Base-by-base conservation (phyloP, 2,329 filamentous ascomycete species). In the Chaetomiaceae sp. region DNA sequence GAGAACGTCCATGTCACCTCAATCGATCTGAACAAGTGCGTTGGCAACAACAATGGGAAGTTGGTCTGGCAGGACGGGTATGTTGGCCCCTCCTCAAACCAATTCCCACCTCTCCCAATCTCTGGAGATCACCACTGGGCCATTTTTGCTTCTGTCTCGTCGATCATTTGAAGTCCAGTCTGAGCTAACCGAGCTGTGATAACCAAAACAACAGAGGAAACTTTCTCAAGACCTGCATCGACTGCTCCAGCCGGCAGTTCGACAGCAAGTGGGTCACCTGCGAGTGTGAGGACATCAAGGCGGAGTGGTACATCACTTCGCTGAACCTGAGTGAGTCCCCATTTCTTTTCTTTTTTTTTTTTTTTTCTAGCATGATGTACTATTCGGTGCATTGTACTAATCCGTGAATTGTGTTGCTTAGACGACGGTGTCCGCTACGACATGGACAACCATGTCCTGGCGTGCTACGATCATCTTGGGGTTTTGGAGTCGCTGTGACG, bases 351-450 rank as follows among this genome's bases (percentile, higher is more conserved):
- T 17, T 23, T 8, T 17, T 23, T 16, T 19, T 14, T 33, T 19
- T 14, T 9, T 43, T 9, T 17, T 19, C n/a, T 13, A 16, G 13
- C 35, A n/a, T n/a, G n/a, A n/a, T n/a, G n/a, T n/a, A n/a, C n/a
- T n/a, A n/a, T n/a, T n/a, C n/a, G n/a, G n/a, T n/a, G n/a, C n/a
- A n/a, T n/a, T n/a, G n/a, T n/a, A 13, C 37, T 48, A 17, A 40
- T 13, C 0, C 9, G 21, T n/a, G 10, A 7, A 17, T 9, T 2
- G 3, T 23, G 12, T 6, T n/a, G 5, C 4, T 3, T 14, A 50
- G 47, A 50, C 34, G 19, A 25, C 4, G 33, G 47, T 13, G 17
- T 50, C 19, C 40, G 47, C 47, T 50, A 50, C 19, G 41, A 50
- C 33, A 21, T 17, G 47, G 34, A 39, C 16, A 10, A 3, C 25